Conservation (phyloP, 148 eudicot species). For the Chenopodium quinoa region DNA sequence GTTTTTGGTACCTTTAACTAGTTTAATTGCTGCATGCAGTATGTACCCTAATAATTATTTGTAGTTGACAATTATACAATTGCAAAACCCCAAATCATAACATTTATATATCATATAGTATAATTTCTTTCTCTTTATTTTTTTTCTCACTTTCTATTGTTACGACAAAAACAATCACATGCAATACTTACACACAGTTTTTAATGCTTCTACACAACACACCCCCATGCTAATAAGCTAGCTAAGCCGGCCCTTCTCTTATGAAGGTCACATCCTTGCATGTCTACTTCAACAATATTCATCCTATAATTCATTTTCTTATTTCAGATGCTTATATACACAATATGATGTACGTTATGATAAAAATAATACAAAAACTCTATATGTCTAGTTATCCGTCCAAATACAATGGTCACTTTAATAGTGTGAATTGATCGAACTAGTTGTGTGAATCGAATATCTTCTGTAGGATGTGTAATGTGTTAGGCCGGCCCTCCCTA, state of each 20-base stretch:
- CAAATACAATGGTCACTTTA: no score
- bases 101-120: background rate
- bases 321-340: background rate
- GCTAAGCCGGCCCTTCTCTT: background rate
- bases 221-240: slow-evolving; percentile 6
- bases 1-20: slow-evolving; percentile 32
- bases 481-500: no score
- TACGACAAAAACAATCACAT: slow-evolving; percentile 33
- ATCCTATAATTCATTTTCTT: background rate
- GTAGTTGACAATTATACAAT: background rate
- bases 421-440: background rate
- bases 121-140: background rate
- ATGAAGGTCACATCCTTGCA: slow-evolving; percentile 35
- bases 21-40: slow-evolving; percentile 21
- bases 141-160: background rate
- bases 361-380: background rate
- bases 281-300: slow-evolving; percentile 33
- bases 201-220: slow-evolving; percentile 27
- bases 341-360: background rate
- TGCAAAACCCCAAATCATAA: background rate
- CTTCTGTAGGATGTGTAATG: no score
- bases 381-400: background rate
- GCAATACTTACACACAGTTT: slow-evolving; percentile 29
- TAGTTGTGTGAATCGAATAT: no score
- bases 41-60: slow-evolving; percentile 32